Evolutionary conservation across 2,329 filamentous ascomycete genomes (phyloP), one percentile per base, ranked within the genome.

Genomic region (Ascochyta pisi): DNA sequence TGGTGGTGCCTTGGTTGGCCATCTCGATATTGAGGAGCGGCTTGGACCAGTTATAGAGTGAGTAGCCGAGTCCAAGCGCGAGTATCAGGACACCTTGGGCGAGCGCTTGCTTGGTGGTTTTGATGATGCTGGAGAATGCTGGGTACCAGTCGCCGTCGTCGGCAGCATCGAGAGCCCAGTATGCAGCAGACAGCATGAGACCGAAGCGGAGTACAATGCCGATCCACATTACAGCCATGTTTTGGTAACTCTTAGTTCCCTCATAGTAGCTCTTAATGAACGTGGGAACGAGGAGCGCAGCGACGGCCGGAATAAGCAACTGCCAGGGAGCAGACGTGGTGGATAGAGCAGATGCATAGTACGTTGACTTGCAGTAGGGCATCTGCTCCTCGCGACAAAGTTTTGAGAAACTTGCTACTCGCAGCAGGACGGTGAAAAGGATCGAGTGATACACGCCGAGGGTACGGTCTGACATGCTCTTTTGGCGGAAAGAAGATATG

Each of bases 311-410:
- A 43, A 98, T 89, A 7, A 82, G 76, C 16, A 97, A 83, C 75
- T 98, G 94, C 92, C 93, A 97, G 1, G 88, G 84, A 1, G 94
- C 91, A 3, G 94, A 97, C 1, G 93, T 98, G 0, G 95, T 98
- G 0, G 94, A 96, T 3, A 89, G 91, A 9, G 89, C 86, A 0
- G 94, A 97, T 4, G 92, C 89, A 72, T 99, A 99, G 79, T 97
- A 99, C 0, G 95, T 97, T 2, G 94, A 96, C 50, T 86, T 87
- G 80, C 95, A 99, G 78, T 89, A 96, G 0, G 95, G 95, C 91
- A 98, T 97, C 78, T 99, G 95, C 78, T 99, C 95, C 75, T 99
- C 95, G 54, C 95, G 89, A 73, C 95, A 99, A 19, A 99, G 86
- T 63, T 92, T 90, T 9, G 95, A 97, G 63, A 94, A 87, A 1